A percentile compares a stretch with the other conserved stretches of the same genome.
These are phyloP conservation scores for Ciborinia camelliae DNA, from an alignment of 2,329 filamentous ascomycete species.

Conservation along the genomic window DNA sequence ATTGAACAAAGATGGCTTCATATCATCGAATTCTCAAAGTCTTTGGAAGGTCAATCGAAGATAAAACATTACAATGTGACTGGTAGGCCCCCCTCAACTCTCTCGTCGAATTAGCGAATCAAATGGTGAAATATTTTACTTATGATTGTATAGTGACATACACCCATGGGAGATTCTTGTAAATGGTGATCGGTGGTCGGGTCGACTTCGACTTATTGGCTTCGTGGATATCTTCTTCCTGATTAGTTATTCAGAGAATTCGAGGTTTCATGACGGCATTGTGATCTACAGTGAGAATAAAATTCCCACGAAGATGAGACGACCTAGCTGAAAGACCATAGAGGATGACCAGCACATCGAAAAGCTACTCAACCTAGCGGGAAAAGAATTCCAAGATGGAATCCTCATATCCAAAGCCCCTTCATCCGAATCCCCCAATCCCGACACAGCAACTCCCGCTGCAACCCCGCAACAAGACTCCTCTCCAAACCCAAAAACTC, in stretches of 20 bases:
- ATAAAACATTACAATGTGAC: constrained; percentile 37
- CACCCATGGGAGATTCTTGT: constrained; percentile 40
- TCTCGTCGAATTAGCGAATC: background rate
- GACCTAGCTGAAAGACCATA: background rate
- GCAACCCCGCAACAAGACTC: too few species aligned
- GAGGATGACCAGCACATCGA: constrained; percentile 22
- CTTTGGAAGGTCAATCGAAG: constrained; percentile 36
- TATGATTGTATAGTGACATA: constrained; percentile 32
- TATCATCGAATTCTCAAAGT: constrained; percentile 38
- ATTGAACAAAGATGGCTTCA: constrained; percentile 33
- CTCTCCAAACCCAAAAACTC: background rate
- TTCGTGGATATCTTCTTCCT: constrained; percentile 40
- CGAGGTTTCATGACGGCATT: constrained; percentile 37
- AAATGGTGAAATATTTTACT: background rate
- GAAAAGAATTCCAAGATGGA: constrained; percentile 5
- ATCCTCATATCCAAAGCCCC: background rate
- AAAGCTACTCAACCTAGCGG: constrained; percentile 7
- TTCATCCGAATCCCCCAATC: background rate
- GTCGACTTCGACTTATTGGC: constrained; percentile 38
- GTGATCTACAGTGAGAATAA: constrained; percentile 19
- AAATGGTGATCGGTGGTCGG: constrained; percentile 36
- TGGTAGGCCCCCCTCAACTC: constrained; percentile 27
- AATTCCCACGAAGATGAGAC: background rate
- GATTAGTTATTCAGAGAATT: constrained; percentile 37
- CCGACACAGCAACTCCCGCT: background rate